Conservation (phyloP, 306 rosid species). For the Begonia fuchsioides region DNA sequence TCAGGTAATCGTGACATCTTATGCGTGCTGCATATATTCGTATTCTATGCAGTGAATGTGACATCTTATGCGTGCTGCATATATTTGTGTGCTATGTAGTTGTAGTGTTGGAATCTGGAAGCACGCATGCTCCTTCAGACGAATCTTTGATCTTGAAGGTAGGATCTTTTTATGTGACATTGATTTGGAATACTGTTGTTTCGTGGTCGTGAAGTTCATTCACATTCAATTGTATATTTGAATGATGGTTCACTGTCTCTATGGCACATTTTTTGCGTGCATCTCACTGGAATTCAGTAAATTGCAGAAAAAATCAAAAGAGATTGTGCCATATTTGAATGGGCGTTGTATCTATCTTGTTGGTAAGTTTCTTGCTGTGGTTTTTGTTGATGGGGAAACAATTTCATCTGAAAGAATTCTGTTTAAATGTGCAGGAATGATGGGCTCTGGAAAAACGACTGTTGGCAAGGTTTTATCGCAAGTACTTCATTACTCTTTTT, state of each 20-base stretch:
- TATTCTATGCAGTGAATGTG: too few relatives aligned
- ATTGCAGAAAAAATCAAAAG: constrained; percentile 65
- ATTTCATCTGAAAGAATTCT: background rate
- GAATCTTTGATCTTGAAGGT: constrained; percentile 33
- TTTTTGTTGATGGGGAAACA: constrained; percentile 4
- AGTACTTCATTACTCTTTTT: constrained; percentile 64
- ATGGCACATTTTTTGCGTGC: constrained; percentile 11
- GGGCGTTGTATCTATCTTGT: constrained; percentile 94
- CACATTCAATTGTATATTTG: too few relatives aligned
- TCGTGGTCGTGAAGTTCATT: too few relatives aligned
- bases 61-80: background rate
- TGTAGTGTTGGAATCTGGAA: constrained; percentile 29
- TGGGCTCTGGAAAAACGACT: constrained; percentile 99
- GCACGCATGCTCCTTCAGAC: constrained; percentile 14
- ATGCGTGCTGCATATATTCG: too few relatives aligned
- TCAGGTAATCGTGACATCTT: constrained; percentile 54
- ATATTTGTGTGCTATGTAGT: constrained; percentile 22
- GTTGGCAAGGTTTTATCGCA: constrained; percentile 77
- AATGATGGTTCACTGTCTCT: constrained; percentile 12
- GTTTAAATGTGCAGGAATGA: constrained; percentile 66
- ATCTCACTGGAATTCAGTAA: constrained; percentile 36
- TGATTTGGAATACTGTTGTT: too few relatives aligned
- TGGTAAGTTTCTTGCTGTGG: constrained; percentile 51
- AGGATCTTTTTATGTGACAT: background rate
- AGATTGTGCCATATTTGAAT: constrained; percentile 49